A percentile compares a stretch with the other conserved stretches of the same genome.
phyloP scores from a whole-genome alignment of 768 basidiomycete species.

The Arthromyces matolae region DNA sequence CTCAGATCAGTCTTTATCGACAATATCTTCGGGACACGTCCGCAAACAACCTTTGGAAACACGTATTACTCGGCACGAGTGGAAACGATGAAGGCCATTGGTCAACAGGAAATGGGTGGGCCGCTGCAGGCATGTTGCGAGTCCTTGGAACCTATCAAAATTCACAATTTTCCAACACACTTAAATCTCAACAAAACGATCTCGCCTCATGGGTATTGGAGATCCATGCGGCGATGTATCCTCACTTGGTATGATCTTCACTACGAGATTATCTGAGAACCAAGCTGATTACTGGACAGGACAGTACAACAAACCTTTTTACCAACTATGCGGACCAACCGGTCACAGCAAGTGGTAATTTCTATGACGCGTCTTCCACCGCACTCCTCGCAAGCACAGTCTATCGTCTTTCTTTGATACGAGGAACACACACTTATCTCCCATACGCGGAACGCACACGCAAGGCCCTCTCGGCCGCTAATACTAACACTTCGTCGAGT shows the following conservation, averaged over 20 bases:
- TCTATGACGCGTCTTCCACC: slow-evolving; percentile 70
- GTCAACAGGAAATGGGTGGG: slow-evolving; percentile 91
- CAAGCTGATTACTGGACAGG: slow-evolving; percentile 31
- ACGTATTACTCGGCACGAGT: slow-evolving; percentile 56
- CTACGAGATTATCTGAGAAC: not conserved
- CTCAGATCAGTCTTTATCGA: slow-evolving; percentile 71
- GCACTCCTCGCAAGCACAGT: slow-evolving; percentile 75
- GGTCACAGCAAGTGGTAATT: slow-evolving; percentile 39
- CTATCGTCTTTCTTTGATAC: slow-evolving; percentile 63
- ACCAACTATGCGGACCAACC: slow-evolving; percentile 67
- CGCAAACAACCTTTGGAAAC: slow-evolving; percentile 66
- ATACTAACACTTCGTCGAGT: slow-evolving; percentile 16
- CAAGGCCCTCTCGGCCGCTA: slow-evolving; percentile 28
- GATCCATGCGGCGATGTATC: slow-evolving; percentile 72
- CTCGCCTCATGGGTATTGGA: slow-evolving; percentile 65
- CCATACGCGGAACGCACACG: slow-evolving; percentile 57
- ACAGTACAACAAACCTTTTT: slow-evolving; percentile 45
- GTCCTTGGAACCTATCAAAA: slow-evolving; percentile 72
- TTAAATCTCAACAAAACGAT: slow-evolving; percentile 52
- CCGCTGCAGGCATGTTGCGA: slow-evolving; percentile 81
- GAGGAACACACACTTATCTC: slow-evolving; percentile 45
- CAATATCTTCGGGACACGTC: slow-evolving; percentile 51
- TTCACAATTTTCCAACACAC: slow-evolving; percentile 47
- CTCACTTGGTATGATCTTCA: slow-evolving; percentile 44
- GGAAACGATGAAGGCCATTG: slow-evolving; percentile 68